These are phyloP conservation scores for Geotrichum ghanense DNA, from an alignment of 805 yeast genomes.

Conservation along the genomic window DNA sequence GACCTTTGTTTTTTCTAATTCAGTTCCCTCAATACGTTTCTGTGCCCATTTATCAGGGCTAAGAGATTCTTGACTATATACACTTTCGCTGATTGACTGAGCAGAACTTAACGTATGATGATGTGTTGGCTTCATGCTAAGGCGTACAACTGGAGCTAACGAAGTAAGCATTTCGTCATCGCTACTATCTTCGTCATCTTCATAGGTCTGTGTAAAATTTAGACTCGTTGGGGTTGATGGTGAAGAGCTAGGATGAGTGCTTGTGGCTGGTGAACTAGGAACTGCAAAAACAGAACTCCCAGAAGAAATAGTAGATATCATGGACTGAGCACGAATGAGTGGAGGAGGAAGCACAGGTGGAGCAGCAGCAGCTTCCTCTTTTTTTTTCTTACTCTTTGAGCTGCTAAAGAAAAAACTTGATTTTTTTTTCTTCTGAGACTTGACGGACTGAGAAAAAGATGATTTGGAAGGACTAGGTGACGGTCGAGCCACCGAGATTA, in stretches of 20 bases:
- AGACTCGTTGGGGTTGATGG: background rate
- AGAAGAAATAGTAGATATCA: background rate
- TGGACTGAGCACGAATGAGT: slow-evolving; percentile 2
- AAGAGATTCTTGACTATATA: background rate
- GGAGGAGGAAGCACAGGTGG: slow-evolving; percentile 4
- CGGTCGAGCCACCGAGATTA: background rate
- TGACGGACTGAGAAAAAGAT: slow-evolving; percentile 8
- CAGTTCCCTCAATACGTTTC: slow-evolving; percentile 6
- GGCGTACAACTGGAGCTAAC: slow-evolving; percentile 9
- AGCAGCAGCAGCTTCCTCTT: background rate
- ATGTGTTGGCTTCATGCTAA: background rate
- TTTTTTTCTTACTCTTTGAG: slow-evolving; percentile 4
- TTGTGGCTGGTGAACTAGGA: background rate
- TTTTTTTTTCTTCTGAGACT: background rate
- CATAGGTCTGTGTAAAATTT: background rate
- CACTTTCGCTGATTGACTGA: background rate
- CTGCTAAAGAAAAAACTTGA: background rate
- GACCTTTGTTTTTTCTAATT: slow-evolving; percentile 23
- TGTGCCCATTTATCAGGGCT: slow-evolving; percentile 8
- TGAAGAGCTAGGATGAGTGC: background rate
- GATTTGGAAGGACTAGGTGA: background rate
- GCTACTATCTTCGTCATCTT: slow-evolving; percentile 4
- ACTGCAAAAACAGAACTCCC: background rate
- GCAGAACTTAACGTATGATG: background rate
- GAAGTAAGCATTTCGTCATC: slow-evolving; percentile 15